Evolutionary conservation across 2,329 filamentous ascomycete species (phyloP).

Genomic region (Sclerotinia subarctica): DNA sequence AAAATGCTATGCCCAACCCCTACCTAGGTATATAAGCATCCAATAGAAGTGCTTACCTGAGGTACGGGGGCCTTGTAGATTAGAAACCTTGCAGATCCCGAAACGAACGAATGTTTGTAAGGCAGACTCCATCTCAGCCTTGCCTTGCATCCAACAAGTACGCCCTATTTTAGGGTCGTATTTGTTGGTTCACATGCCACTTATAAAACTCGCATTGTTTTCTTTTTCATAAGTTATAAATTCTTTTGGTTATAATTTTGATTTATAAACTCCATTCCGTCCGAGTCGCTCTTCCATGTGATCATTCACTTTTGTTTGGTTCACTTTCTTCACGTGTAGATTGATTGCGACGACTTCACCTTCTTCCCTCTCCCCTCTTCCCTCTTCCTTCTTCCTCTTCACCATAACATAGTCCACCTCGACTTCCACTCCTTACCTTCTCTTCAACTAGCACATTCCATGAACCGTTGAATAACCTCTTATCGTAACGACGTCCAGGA

Average conservation of each 20-base stretch:
- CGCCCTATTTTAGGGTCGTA: neutral
- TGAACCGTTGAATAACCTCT: neutral
- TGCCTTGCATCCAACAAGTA: neutral
- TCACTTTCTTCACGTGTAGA: neutral
- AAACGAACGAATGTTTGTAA: neutral
- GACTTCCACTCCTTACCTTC: neutral
- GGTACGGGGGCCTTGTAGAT: neutral
- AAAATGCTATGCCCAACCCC: neutral
- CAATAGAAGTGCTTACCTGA: neutral
- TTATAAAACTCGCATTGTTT: neutral
- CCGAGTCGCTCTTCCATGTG: neutral
- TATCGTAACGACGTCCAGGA: neutral
- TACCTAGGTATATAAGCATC: neutral
- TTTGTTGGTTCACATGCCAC: neutral
- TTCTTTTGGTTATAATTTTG: neutral
- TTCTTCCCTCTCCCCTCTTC: neutral
- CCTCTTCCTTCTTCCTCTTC: neutral
- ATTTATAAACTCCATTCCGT: neutral
- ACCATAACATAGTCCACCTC: neutral
- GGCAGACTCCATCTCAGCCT: neutral
- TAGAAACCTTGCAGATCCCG: neutral
- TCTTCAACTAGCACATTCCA: neutral
- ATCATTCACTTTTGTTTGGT: neutral
- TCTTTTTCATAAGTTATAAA: neutral
- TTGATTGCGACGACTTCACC: neutral